phyloP scores from a whole-genome alignment of 2,329 filamentous ascomycete genomes.

The Exutisphaerella laricina region DNA sequence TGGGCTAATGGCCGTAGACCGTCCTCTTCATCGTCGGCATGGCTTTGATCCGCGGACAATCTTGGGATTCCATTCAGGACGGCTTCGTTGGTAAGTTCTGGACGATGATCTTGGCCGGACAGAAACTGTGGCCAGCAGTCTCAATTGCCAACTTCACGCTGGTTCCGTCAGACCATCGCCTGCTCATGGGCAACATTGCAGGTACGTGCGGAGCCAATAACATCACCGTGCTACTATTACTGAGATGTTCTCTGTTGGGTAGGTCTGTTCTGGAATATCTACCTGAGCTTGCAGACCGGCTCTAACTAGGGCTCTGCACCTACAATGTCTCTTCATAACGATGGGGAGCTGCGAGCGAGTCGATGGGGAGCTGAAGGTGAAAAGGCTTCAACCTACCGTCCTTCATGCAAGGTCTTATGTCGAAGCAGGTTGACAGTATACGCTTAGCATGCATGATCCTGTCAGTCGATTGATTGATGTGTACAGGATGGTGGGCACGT shows the following conservation, averaged over 20 bases:
- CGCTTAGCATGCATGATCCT: too few species aligned
- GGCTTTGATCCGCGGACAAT: constrained; percentile 47
- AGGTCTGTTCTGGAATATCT: constrained; percentile 70
- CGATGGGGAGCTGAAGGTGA: too few species aligned
- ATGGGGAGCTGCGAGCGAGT: not conserved
- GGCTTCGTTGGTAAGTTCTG: constrained; percentile 26
- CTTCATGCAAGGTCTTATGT: too few species aligned
- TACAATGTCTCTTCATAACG: not conserved
- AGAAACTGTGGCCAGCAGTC: constrained; percentile 67
- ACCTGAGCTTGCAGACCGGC: constrained; percentile 58
- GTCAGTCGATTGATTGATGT: too few species aligned
- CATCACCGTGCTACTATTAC: too few species aligned
- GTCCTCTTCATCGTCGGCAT: constrained; percentile 58
- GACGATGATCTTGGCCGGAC: constrained; percentile 61
- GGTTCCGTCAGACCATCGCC: constrained; percentile 64
- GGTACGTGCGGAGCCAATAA: too few species aligned
- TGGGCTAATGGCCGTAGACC: constrained; percentile 36
- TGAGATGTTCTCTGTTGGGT: too few species aligned
- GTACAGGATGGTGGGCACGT: too few species aligned
- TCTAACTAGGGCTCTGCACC: not conserved
- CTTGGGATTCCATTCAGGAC: constrained; percentile 12
- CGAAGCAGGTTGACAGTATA: too few species aligned
- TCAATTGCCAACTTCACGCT: constrained; percentile 66
- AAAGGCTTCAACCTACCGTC: too few species aligned
- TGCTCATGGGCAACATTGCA: constrained; percentile 64